phyloP scores from a whole-genome alignment of 2,329 filamentous ascomycete genomes.

The Cercospora nicotianae region DNA sequence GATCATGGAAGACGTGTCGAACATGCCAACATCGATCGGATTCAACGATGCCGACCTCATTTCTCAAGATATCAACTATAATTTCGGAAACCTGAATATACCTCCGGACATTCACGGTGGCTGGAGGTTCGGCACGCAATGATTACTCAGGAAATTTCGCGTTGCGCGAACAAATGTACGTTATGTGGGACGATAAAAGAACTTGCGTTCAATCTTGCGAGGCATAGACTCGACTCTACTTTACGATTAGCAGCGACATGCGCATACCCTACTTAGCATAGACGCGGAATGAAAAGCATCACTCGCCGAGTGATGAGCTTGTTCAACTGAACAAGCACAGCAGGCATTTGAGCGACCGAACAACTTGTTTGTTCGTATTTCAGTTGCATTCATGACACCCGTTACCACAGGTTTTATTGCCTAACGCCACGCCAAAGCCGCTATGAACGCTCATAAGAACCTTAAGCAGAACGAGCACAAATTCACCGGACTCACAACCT shows the following conservation, averaged over 20 bases:
- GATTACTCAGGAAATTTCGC: not conserved
- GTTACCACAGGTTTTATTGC: not conserved
- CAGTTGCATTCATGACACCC: not conserved
- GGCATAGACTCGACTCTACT: not conserved
- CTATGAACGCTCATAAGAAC: slow-evolving; percentile 8
- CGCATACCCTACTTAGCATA: not conserved
- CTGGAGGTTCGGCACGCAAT: not conserved
- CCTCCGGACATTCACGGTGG: not conserved
- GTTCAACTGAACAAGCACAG: too few species aligned
- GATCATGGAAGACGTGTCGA: slow-evolving; percentile 30
- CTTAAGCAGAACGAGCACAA: too few species aligned
- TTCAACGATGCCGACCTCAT: not conserved
- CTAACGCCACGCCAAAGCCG: not conserved
- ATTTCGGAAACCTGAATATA: not conserved
- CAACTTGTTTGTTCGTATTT: too few species aligned
- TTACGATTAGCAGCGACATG: not conserved
- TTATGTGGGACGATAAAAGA: not conserved
- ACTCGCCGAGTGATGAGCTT: too few species aligned
- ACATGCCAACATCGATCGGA: slow-evolving; percentile 1
- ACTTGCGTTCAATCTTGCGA: not conserved
- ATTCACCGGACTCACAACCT: too few species aligned
- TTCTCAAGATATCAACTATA: not conserved
- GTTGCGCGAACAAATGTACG: not conserved
- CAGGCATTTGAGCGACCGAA: too few species aligned
- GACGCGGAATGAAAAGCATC: too few species aligned